Percentiles rank a stretch among this genome's conserved stretches.
Evolutionary conservation across 2,329 filamentous ascomycete genomes (phyloP).

Genomic region (Ascochyta pisi): DNA sequence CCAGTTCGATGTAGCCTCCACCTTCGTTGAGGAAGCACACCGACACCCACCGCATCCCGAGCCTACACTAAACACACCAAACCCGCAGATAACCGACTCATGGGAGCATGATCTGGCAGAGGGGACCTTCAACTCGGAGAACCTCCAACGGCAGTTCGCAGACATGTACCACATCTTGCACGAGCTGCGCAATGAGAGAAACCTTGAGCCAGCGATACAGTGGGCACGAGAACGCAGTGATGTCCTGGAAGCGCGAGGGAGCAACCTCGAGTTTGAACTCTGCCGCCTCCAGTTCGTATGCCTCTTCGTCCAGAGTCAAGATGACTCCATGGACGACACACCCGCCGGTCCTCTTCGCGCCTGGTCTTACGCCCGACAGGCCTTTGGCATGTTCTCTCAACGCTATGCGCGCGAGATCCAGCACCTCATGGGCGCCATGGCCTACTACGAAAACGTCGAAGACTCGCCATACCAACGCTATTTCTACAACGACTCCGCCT

Average conservation of each 20-base stretch:
- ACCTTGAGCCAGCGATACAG: slow-evolving; percentile 81
- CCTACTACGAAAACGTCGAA: slow-evolving; percentile 76
- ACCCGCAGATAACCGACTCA: slow-evolving; percentile 41
- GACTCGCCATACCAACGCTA: slow-evolving; percentile 79
- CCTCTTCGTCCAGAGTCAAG: slow-evolving; percentile 65
- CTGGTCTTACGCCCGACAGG: slow-evolving; percentile 74
- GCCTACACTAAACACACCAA: slow-evolving; percentile 44
- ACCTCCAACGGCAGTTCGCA: slow-evolving; percentile 80
- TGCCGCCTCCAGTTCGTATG: slow-evolving; percentile 88
- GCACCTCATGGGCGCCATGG: slow-evolving; percentile 80
- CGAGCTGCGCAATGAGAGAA: slow-evolving; percentile 72
- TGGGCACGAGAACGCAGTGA: slow-evolving; percentile 80
- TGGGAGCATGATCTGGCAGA: slow-evolving; percentile 58
- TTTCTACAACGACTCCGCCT: slow-evolving; percentile 78
- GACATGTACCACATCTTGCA: slow-evolving; percentile 91
- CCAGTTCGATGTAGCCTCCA: slow-evolving; percentile 85
- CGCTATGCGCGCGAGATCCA: slow-evolving; percentile 82
- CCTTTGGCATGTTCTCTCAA: slow-evolving; percentile 76
- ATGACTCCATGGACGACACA: slow-evolving; percentile 54
- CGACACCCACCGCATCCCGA: slow-evolving; percentile 53
- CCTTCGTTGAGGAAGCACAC: slow-evolving; percentile 77
- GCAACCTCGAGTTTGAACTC: slow-evolving; percentile 94
- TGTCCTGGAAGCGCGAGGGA: slow-evolving; percentile 79
- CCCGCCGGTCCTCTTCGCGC: slow-evolving; percentile 65
- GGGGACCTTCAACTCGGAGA: slow-evolving; percentile 66